Conservation (phyloP, 2,329 filamentous ascomycete species). For the Aureobasidium melanogenum region DNA sequence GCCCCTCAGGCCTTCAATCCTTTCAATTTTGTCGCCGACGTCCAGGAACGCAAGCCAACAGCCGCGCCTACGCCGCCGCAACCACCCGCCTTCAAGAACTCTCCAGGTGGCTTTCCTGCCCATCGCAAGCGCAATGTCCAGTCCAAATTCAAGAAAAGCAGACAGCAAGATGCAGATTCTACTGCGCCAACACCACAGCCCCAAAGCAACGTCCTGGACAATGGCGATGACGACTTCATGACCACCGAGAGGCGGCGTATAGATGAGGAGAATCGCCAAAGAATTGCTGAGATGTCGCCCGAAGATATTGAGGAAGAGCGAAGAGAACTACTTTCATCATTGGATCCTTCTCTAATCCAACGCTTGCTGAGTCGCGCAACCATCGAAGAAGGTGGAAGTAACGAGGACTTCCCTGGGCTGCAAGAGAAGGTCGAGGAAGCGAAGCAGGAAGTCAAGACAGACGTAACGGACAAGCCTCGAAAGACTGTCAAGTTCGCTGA, state of each 20-base stretch:
- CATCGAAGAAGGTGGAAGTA: conserved; percentile 54
- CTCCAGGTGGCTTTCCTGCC: conserved; percentile 69
- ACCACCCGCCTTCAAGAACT: conserved; percentile 53
- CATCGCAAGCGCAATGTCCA: conserved; percentile 67
- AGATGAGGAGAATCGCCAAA: conserved; percentile 69
- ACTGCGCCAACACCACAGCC: not conserved
- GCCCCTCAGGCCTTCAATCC: not conserved
- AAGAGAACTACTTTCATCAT: conserved; percentile 65
- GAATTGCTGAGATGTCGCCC: conserved; percentile 67
- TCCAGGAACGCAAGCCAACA: conserved; percentile 63
- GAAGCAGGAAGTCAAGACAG: not conserved
- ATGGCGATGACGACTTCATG: conserved; percentile 10
- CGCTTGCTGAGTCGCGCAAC: conserved; percentile 67
- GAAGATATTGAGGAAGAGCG: conserved; percentile 75
- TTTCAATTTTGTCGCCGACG: conserved; percentile 56
- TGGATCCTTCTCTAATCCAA: conserved; percentile 69
- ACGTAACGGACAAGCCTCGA: not conserved
- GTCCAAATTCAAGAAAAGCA: conserved; percentile 67
- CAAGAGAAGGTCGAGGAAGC: conserved; percentile 1
- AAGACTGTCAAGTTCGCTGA: conserved; percentile 12
- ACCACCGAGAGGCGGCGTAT: conserved; percentile 55
- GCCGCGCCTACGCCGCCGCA: conserved; percentile 36
- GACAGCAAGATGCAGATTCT: not conserved
- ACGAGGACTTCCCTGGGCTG: conserved; percentile 26
- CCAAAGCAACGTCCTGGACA: not conserved